phyloP scores from a whole-genome alignment of 208 protist genomes.

The Leishmania amazonensis region DNA sequence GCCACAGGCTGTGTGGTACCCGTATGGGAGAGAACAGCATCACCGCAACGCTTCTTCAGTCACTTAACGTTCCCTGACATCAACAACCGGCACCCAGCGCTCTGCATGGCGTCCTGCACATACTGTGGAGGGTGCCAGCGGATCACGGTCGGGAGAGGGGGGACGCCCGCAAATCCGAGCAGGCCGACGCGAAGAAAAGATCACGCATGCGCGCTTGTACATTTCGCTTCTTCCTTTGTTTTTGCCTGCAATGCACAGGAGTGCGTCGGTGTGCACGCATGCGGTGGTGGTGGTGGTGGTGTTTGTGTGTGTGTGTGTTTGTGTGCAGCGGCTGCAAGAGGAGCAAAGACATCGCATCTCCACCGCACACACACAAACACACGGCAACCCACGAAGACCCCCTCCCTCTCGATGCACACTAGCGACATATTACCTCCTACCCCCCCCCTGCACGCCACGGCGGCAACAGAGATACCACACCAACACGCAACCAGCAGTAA shows the following conservation, averaged over 20 bases:
- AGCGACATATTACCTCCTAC: neutral
- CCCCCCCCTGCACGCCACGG: neutral
- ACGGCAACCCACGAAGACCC: neutral
- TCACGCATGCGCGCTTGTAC: neutral
- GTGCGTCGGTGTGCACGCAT: neutral
- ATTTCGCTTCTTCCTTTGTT: slow-evolving; percentile 9
- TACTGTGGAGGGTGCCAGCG: neutral
- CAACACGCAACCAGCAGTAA: neutral
- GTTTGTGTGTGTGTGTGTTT: neutral
- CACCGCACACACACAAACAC: neutral
- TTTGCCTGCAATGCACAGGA: neutral
- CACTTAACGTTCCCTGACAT: neutral
- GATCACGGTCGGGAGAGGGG: neutral
- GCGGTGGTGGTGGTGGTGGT: no score
- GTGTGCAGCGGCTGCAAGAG: neutral
- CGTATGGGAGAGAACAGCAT: neutral
- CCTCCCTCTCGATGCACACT: neutral
- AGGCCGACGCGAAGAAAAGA: neutral
- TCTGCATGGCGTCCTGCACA: neutral
- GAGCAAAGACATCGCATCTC: slow-evolving; percentile 1
- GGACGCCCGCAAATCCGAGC: neutral
- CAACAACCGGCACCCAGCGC: neutral
- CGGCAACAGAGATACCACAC: neutral
- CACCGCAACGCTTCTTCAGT: neutral
- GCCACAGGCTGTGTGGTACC: neutral